Evolutionary conservation across 495 filamentous ascomycete species (phyloP), one percentile per base, ranked within the genome.

Genomic region (Talaromyces nanjingensis): DNA sequence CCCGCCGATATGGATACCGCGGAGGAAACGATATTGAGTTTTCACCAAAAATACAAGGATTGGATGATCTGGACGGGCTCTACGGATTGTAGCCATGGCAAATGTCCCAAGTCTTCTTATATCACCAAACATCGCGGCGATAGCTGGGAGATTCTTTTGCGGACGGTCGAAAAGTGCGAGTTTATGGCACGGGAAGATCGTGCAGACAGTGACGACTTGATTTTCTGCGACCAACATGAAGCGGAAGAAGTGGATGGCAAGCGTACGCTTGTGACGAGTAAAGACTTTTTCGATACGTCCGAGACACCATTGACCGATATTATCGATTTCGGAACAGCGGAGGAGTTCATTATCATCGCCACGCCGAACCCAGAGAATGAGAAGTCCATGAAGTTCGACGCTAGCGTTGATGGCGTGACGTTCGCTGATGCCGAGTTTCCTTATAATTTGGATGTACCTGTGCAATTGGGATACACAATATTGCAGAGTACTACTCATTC

Each of bases 271-370:
- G 68, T 91, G 12, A 87, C 87, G 34, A 93, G 86, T 68, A 81
- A 89, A 60, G 84, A 92, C 63, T 90, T 85, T 74, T 93, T 94
- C 68, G 77, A 80, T n/a, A 81, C 85, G 27, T 72, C 75, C 25
- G 71, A 80, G 31, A 76, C 82, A 1, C 80, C 81, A 42, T 84
- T 89, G 70, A 75, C 83, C 6, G 83, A 92, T 63, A 87, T 97
- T 63, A 87, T 88, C 49, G 86, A 88, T 54, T 98, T 93, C 73
- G 93, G 91, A 5, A 96, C 87, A 27, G 96, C 96, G 91, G 84
- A 89, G 24, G 93, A 97, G 67, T 99, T 94, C 75, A 91, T 98
- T 69, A 84, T 99, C 52, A 91, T 96, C 37, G 94, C 94, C 2
- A 85, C 86, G 34, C 83, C 86, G 69, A 75, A 82, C 62, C 81